phyloP scores from a whole-genome alignment of 345 rosid genomes.

The Geranium brycei region DNA sequence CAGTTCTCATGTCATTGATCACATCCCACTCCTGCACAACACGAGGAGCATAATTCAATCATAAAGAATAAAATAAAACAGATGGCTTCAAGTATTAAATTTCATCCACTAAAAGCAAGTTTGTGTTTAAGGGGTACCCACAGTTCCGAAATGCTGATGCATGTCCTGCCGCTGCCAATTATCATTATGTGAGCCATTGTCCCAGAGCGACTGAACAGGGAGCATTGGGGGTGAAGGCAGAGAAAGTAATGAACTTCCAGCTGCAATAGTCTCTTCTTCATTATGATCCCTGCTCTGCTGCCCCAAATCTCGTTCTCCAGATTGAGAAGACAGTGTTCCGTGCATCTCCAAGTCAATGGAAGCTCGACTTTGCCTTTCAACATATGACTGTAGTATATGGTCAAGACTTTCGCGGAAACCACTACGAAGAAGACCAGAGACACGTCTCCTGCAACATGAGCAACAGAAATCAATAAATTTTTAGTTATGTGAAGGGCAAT shows the following conservation, averaged over 20 bases:
- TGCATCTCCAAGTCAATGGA: slow-evolving; percentile 55
- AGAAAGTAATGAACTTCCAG: slow-evolving; percentile 32
- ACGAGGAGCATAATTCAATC: background rate
- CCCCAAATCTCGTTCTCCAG: slow-evolving; percentile 40
- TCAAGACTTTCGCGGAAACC: slow-evolving; percentile 82
- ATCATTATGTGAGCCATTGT: slow-evolving; percentile 34
- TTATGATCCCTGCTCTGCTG: slow-evolving; percentile 33
- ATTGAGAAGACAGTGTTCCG: slow-evolving; percentile 30
- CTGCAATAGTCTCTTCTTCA: slow-evolving; percentile 31
- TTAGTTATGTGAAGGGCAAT: background rate
- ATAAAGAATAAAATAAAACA: too few relatives aligned
- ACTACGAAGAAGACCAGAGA: slow-evolving; percentile 78
- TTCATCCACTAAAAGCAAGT: too few relatives aligned
- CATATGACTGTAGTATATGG: slow-evolving; percentile 69
- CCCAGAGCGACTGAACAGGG: slow-evolving; percentile 54
- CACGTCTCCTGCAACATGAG: slow-evolving; percentile 65
- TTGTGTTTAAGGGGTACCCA: slow-evolving; percentile 17
- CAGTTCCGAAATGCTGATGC: slow-evolving; percentile 65
- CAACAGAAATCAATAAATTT: slow-evolving; percentile 9
- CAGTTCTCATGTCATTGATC: slow-evolving; percentile 65
- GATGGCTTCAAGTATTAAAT: too few relatives aligned
- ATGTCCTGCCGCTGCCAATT: slow-evolving; percentile 53
- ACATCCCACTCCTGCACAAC: slow-evolving; percentile 68
- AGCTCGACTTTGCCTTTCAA: slow-evolving; percentile 67
- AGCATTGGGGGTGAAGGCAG: slow-evolving; percentile 37